These are phyloP conservation scores for Lipomyces lipofer DNA, from an alignment of 805 yeast species.

Conservation along the genomic window DNA sequence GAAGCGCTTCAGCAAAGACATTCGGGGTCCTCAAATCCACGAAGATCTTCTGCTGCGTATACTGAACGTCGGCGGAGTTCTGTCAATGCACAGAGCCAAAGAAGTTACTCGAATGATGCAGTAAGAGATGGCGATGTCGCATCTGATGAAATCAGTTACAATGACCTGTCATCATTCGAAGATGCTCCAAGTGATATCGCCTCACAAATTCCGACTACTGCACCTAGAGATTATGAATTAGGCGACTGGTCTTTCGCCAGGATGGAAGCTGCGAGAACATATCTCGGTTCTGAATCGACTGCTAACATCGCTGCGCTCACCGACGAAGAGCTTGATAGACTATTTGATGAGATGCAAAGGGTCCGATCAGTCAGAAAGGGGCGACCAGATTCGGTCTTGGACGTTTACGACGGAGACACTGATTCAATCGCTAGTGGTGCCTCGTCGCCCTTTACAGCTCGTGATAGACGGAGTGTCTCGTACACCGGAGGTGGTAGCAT, in stretches of 20 bases:
- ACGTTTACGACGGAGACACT: constrained; percentile 16
- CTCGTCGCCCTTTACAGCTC: constrained; percentile 6
- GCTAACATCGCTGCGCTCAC: constrained; percentile 13
- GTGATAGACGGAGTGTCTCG: neutral
- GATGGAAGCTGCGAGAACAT: constrained; percentile 21
- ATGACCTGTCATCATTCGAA: constrained; percentile 16
- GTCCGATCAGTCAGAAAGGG: constrained; percentile 20
- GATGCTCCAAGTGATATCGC: constrained; percentile 3
- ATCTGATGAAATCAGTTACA: constrained; percentile 16
- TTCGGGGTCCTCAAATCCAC: neutral
- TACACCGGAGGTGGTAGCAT: too few species aligned
- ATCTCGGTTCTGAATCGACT: constrained; percentile 21
- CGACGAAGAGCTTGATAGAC: constrained; percentile 27
- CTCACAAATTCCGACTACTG: constrained; percentile 3
- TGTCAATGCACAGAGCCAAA: neutral
- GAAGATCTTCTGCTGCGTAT: neutral
- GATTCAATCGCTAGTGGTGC: constrained; percentile 14
- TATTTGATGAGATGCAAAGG: constrained; percentile 28
- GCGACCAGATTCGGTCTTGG: constrained; percentile 18
- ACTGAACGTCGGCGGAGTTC: constrained; percentile 1
- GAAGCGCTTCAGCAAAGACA: constrained; percentile 23
- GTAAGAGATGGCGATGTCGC: constrained; percentile 17
- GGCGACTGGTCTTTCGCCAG: constrained; percentile 29
- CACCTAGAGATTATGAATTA: constrained; percentile 2
- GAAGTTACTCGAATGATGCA: constrained; percentile 11